Base-by-base conservation (phyloP, 2,329 filamentous ascomycete species). In the Penicillium sp. region DNA sequence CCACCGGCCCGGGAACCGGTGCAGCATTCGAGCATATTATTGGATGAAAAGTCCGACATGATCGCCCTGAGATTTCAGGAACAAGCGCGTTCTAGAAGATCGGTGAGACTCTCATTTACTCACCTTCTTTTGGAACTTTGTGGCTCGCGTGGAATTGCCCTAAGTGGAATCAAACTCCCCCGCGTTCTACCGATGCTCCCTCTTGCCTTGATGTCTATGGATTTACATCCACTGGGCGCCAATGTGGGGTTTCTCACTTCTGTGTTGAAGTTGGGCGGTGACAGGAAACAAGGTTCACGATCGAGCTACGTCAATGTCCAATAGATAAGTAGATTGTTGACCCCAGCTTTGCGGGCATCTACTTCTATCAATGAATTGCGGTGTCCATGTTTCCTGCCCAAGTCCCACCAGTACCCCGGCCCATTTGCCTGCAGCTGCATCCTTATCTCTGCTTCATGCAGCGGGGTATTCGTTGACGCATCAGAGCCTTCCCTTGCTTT, bases 1-100 rank as follows among this genome's bases (percentile, higher is more conserved):
- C 18, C 46, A 57, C 57, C 55, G 57, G 58, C 49, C 56, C 55
- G 57, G 53, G 37, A 8, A 44, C 58, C 58, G 58, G 58, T 58
- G 57, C 20, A 52, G 42, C 23, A 47, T 38, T 18, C 42, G 18
- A n/a, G 32, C 20, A 33, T 15, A 15, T 58, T 31, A 60, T 60
- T 61, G 58, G 58, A 20, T 15, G 0, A 10, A 12, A 28, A 25
- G 32, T 20, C 42, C 50, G 45, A 24, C 5, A 44, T 51, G 53
- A 59, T 60, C 58, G 58, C 42, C 55, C 44, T 48, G 35, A 29
- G 31, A 50, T 47, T 54, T 47, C 52, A 55, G 55, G 53, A 52
- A 59, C 53, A 31, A 50, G 46, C 33, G 33, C 39, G 39, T 60
- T 59, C 54, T 56, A 54, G 56, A 59, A 56, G 50, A 37, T 37